Evolutionary conservation across 2,329 filamentous ascomycete species (phyloP).

Genomic region (Microsporum audouinii): DNA sequence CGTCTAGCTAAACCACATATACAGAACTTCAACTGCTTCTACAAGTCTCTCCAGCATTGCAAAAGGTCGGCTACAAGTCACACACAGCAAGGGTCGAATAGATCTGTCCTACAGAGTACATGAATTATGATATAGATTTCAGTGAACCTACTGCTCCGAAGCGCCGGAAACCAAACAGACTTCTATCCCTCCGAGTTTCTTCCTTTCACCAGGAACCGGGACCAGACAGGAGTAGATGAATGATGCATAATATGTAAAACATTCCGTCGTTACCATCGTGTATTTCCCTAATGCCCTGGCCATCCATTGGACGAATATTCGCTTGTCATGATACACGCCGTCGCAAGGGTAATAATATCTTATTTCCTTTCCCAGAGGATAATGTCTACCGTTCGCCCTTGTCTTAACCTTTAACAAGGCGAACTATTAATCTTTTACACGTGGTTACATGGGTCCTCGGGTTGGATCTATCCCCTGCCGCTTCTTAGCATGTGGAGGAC

Average conservation of each 20-base stretch:
- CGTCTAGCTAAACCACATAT: background rate
- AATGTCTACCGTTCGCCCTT: background rate
- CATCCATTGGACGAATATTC: background rate
- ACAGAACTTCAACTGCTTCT: no score
- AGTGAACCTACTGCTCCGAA: background rate
- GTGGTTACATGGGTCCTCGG: background rate
- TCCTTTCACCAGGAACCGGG: background rate
- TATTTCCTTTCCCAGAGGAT: background rate
- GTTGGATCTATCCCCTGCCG: background rate
- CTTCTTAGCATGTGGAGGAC: background rate
- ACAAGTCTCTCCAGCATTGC: no score
- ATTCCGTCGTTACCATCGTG: background rate
- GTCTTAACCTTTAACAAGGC: background rate
- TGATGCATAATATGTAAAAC: background rate
- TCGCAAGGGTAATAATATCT: background rate
- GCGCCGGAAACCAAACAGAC: background rate
- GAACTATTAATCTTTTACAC: background rate
- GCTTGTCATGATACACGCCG: background rate
- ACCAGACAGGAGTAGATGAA: conserved; percentile 3
- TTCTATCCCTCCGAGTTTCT: background rate
- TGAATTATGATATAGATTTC: background rate
- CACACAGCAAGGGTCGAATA: background rate
- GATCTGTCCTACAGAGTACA: background rate
- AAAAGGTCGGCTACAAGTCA: no score
- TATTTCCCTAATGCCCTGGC: background rate